These are phyloP conservation scores for Chenopodium quinoa DNA, from an alignment of 148 eudicot species.

Conservation along the genomic window DNA sequence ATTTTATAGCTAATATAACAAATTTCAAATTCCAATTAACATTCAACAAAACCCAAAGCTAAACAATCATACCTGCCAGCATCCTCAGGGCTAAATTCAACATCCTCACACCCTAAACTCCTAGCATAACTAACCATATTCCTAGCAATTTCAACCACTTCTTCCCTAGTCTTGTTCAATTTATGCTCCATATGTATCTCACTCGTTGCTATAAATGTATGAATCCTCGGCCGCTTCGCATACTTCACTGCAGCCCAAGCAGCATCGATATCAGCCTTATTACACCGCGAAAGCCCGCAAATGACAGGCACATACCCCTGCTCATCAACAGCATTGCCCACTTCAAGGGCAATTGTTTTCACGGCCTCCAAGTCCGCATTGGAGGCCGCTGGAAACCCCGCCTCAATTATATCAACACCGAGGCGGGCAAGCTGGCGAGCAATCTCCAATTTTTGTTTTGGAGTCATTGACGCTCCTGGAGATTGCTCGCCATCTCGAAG, in stretches of 20 bases:
- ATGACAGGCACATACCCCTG: constrained; percentile 78
- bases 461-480: constrained; percentile 91
- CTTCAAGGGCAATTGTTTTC: constrained; percentile 58
- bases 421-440: constrained; percentile 70
- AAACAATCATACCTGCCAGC: constrained; percentile 32
- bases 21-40: neutral
- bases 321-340: constrained; percentile 50
- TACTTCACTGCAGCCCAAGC: constrained; percentile 87
- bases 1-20: too few relatives aligned
- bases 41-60: neutral
- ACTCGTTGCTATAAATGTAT: constrained; percentile 90
- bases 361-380: constrained; percentile 82
- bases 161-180: constrained; percentile 71
- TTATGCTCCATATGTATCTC: constrained; percentile 91
- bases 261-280: constrained; percentile 70
- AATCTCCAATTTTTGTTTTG: constrained; percentile 76
- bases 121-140: constrained; percentile 87
- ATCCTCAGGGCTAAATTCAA: constrained; percentile 96
- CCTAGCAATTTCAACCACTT: constrained; percentile 73
- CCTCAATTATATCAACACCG: constrained; percentile 89
- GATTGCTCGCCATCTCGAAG: constrained; percentile 95
- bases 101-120: constrained; percentile 88
- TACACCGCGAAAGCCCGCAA: constrained; percentile 86
- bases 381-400: constrained; percentile 88
- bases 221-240: constrained; percentile 81